Evolutionary conservation across 768 basidiomycete genomes (phyloP).

Genomic region (Tephrocybe sp.): DNA sequence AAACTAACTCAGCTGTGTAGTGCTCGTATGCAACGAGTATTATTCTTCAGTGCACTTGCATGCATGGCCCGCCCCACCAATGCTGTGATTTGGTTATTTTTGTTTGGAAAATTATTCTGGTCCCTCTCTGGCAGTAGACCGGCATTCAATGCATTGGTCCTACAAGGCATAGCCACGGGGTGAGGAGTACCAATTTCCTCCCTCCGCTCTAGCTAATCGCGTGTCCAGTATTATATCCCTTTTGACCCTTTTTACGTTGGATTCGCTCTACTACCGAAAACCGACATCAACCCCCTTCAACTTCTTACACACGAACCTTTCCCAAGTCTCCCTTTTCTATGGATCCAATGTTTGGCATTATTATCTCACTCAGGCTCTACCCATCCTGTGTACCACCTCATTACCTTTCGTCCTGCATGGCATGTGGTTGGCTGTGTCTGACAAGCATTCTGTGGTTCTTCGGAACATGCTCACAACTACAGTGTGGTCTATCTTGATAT

Average conservation of each 20-base stretch:
- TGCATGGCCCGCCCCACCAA: slow-evolving; percentile 90
- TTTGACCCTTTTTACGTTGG: slow-evolving; percentile 43
- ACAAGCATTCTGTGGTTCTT: slow-evolving; percentile 28
- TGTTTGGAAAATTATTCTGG: slow-evolving; percentile 62
- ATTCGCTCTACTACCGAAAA: slow-evolving; percentile 69
- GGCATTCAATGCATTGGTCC: slow-evolving; percentile 31
- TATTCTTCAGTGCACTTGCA: slow-evolving; percentile 70
- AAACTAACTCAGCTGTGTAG: slow-evolving; percentile 18
- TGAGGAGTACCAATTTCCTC: slow-evolving; percentile 27
- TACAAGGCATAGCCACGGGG: slow-evolving; percentile 45
- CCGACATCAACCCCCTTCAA: slow-evolving; percentile 76
- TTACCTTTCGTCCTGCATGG: slow-evolving; percentile 76
- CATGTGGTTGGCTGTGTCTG: slow-evolving; percentile 35
- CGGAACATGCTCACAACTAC: slow-evolving; percentile 49
- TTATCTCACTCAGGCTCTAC: slow-evolving; percentile 84
- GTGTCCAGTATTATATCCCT: slow-evolving; percentile 25
- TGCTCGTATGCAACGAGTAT: slow-evolving; percentile 31
- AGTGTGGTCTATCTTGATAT: slow-evolving; percentile 63
- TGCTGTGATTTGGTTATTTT: slow-evolving; percentile 79
- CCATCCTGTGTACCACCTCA: slow-evolving; percentile 72
- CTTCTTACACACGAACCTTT: slow-evolving; percentile 82
- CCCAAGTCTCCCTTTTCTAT: slow-evolving; percentile 89
- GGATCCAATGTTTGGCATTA: slow-evolving; percentile 87
- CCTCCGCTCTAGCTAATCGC: not conserved
- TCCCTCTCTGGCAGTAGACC: slow-evolving; percentile 37